phyloP scores from a whole-genome alignment of 2,329 filamentous ascomycete genomes.

The Pseudogymnoascus sp. region DNA sequence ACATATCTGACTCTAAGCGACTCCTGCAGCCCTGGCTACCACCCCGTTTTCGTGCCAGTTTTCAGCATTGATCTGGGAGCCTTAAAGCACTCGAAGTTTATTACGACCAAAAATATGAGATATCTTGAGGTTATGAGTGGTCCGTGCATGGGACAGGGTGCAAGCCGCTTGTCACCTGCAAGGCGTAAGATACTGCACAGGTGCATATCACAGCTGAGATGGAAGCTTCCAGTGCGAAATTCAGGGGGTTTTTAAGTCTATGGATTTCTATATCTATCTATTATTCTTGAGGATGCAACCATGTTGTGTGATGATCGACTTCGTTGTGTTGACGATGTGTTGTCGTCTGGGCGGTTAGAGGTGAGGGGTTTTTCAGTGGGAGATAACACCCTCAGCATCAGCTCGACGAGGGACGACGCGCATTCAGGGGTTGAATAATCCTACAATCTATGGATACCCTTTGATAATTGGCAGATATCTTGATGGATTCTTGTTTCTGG shows the following conservation, averaged over 20 bases:
- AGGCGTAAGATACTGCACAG: neutral
- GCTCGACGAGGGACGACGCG: neutral
- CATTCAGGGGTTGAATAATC: neutral
- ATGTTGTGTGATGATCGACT: neutral
- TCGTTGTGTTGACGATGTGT: neutral
- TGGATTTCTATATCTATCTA: neutral
- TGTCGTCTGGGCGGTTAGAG: neutral
- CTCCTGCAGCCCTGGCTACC: neutral
- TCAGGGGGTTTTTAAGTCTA: neutral
- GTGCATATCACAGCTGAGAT: constrained; percentile 2
- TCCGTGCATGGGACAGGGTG: neutral
- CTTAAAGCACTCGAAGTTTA: neutral
- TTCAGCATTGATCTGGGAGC: neutral
- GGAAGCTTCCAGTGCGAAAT: neutral
- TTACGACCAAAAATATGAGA: constrained; percentile 1
- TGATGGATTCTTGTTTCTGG: neutral
- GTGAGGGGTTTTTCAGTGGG: neutral
- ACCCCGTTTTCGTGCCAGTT: neutral
- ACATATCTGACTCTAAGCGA: constrained; percentile 7
- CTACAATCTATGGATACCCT: neutral
- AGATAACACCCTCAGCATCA: neutral
- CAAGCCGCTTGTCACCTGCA: constrained; percentile 6
- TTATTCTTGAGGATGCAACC: neutral
- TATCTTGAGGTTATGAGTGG: constrained; percentile 2
- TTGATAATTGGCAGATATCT: neutral